phyloP scores from a whole-genome alignment of 257 asterid species.

The Salvia miltiorrhiza region DNA sequence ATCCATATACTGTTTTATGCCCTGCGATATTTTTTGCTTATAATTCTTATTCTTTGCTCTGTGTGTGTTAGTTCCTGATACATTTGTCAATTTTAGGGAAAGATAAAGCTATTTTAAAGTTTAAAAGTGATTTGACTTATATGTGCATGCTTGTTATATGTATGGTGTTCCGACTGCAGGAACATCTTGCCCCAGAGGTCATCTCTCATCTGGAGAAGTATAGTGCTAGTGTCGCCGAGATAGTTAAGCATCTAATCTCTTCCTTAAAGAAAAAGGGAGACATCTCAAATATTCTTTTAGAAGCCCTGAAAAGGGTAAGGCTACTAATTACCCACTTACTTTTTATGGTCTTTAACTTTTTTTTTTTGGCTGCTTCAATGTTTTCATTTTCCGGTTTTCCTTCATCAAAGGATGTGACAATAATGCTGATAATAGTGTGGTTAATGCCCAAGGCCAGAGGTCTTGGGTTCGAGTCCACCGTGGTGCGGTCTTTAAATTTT shows the following conservation, averaged over 20 bases:
- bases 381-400: not conserved
- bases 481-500: too few relatives aligned
- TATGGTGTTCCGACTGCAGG: slow-evolving; percentile 48
- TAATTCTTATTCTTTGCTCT: too few relatives aligned
- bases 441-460: too few relatives aligned
- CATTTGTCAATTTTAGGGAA: too few relatives aligned
- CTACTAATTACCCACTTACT: not conserved
- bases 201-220: slow-evolving; percentile 70
- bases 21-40: too few relatives aligned
- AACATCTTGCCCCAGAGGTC: slow-evolving; percentile 72
- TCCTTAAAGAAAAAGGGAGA: slow-evolving; percentile 72
- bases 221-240: slow-evolving; percentile 62
- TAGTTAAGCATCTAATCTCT: slow-evolving; percentile 77
- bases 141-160: not conserved
- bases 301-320: slow-evolving; percentile 74
- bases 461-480: too few relatives aligned
- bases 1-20: too few relatives aligned
- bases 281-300: slow-evolving; percentile 52
- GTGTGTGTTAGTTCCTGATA: too few relatives aligned
- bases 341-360: slow-evolving; percentile 24
- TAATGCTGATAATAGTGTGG: not conserved
- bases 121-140: not conserved
- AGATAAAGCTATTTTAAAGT: slow-evolving; percentile 13
- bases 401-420: not conserved
- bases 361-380: not conserved